These are phyloP conservation scores for Gardenia jasminoides DNA, from an alignment of 257 asterid species.

Conservation along the genomic window DNA sequence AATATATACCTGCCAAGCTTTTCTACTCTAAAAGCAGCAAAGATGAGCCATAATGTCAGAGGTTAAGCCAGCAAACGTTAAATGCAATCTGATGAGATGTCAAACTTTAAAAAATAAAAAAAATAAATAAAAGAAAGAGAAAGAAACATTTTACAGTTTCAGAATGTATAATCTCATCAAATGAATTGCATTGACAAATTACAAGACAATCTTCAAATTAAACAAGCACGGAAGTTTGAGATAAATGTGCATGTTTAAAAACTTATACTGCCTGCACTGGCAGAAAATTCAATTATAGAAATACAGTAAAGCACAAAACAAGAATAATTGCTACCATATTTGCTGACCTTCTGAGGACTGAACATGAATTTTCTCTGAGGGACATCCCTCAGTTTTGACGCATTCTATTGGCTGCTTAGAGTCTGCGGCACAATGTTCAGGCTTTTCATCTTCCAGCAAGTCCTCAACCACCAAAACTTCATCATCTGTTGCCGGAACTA, in stretches of 20 bases:
- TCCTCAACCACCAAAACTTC: slow-evolving; percentile 76
- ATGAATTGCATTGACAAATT: not conserved
- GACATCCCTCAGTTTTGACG: slow-evolving; percentile 26
- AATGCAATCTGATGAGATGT: not conserved
- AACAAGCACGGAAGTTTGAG: not conserved
- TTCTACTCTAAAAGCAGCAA: not conserved
- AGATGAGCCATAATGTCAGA: not conserved
- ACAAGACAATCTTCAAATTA: not conserved
- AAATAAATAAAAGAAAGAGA: no score
- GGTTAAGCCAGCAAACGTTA: slow-evolving; percentile 1
- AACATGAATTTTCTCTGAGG: slow-evolving; percentile 28
- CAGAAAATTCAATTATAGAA: not conserved
- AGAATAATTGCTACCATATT: not conserved
- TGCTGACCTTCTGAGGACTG: slow-evolving; percentile 47
- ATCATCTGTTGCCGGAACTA: slow-evolving; percentile 97
- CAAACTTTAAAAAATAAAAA: not conserved
- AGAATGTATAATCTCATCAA: not conserved
- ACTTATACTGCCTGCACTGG: not conserved
- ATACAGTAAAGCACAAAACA: not conserved
- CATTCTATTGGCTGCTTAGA: slow-evolving; percentile 34
- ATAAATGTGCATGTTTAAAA: not conserved
- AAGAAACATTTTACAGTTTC: not conserved
- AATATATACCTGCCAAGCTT: slow-evolving; percentile 36
- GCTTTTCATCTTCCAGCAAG: slow-evolving; percentile 64
- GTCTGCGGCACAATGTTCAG: slow-evolving; percentile 34